A percentile compares a stretch with the other conserved stretches of the same genome.
Conservation (phyloP, 2,329 filamentous ascomycete genomes). For the Sporothrix pallida region DNA sequence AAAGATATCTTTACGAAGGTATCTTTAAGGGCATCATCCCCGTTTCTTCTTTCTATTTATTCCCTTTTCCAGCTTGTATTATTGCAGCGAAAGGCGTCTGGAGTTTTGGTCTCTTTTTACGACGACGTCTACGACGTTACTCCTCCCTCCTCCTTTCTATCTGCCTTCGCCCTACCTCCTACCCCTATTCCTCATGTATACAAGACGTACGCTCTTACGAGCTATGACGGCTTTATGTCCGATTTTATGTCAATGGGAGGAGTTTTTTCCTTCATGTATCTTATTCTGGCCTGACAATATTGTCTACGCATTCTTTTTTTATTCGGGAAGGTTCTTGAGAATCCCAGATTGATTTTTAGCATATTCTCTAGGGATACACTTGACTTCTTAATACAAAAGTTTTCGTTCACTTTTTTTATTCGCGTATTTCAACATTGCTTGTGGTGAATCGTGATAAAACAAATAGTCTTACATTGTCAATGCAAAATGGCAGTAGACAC, state of each 20-base stretch:
- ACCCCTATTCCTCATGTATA: neutral
- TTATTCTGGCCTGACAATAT: too few species aligned
- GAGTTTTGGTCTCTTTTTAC: conserved; percentile 26
- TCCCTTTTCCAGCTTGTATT: neutral
- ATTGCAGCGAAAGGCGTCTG: conserved; percentile 30
- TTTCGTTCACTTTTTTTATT: neutral
- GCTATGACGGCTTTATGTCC: too few species aligned
- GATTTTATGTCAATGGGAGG: too few species aligned
- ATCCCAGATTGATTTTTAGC: too few species aligned
- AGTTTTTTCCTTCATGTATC: too few species aligned
- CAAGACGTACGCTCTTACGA: neutral
- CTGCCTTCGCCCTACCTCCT: neutral
- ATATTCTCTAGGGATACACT: too few species aligned
- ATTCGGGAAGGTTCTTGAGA: too few species aligned
- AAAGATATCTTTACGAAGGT: too few species aligned
- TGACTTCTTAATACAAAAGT: neutral
- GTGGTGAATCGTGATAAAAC: too few species aligned
- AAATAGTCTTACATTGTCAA: neutral
- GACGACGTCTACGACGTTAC: conserved; percentile 5
- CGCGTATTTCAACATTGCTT: neutral
- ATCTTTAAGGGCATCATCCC: neutral
- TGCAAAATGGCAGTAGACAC: conserved; percentile 6
- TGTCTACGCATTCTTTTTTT: too few species aligned
- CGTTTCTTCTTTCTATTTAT: neutral
- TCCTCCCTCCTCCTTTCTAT: neutral